Base-by-base conservation (phyloP, 352 stramenopile species). In the Globisporangium spinosum region DNA sequence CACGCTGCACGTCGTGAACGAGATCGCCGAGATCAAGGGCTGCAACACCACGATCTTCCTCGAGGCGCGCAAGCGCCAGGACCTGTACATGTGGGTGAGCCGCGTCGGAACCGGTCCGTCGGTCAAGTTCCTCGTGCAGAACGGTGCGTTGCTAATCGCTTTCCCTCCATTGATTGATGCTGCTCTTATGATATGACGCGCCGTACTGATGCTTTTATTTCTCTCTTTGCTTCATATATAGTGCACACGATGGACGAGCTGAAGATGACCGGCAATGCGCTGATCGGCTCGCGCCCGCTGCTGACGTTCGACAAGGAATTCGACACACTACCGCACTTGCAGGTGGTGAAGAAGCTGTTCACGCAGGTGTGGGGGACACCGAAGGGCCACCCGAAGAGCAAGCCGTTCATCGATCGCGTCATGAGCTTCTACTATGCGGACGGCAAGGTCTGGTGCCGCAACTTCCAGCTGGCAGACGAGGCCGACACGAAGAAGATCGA, bases 171-270 rank as follows among this genome's bases (percentile, higher is more conserved):
- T 22, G 15, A 12, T 23, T 22, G 15, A 12, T 23, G 6, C 43
- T 22, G 17, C 15, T 49, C 20, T 20, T 12, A 13, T 49, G 17
- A 9, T 23, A 12, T 22, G 5, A 51, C 6, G 43, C 8, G 0
- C 12, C 3, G 43, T 51, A 22, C 43, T 51, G n/a, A 17, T 56
- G 12, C 34, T 53, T 7, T 6, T 43, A 6, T 67, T 4, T 65
- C 9, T 12, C 20, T 57, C 1, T 53, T n/a, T 43, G 2, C 64
- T 23, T 20, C 49, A n/a, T 40, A 20, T 45, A 22, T 32, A 92
- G 94, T 99, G 68, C 98, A 99, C 83, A 99, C 98, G 29, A 99
- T 99, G 97, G 98, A 99, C 76, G 98, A 99, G 82, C 83, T 99
- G 49, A 98, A 98, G 83, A 91, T 99, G 72, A 99, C 97, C 29